phyloP scores from a whole-genome alignment of 106 monocot species.

The Dendrobium catenatum region DNA sequence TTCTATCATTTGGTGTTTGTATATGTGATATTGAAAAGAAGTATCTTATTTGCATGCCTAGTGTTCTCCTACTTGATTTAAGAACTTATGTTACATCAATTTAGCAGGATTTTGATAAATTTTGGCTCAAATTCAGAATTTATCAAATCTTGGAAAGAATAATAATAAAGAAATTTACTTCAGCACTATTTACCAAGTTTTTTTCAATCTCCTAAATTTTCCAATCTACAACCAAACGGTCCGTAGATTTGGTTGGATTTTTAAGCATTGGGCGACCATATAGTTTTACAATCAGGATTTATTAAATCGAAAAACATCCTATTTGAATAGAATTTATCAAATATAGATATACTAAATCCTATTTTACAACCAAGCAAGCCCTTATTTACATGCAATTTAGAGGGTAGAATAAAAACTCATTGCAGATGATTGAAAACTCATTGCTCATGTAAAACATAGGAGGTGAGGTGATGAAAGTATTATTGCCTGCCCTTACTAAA shows the following conservation, averaged over 20 bases:
- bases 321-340: neutral
- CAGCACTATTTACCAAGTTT: neutral
- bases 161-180: neutral
- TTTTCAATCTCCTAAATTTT: neutral
- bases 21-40: too few species aligned
- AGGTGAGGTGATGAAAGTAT: neutral
- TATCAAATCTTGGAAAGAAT: neutral
- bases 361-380: neutral
- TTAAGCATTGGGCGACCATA: neutral
- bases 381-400: neutral
- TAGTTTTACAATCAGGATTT: too few species aligned
- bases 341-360: neutral
- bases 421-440: neutral
- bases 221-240: neutral
- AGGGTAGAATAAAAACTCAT: too few species aligned
- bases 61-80: too few species aligned
- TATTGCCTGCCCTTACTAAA: neutral
- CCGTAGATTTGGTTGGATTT: neutral
- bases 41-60: too few species aligned
- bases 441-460: neutral
- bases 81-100: too few species aligned
- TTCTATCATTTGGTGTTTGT: too few species aligned
- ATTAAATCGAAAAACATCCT: neutral
- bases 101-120: neutral
- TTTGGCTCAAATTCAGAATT: neutral